Evolutionary conservation across 441 rosid genomes (phyloP), one percentile per base, ranked within the genome.

Genomic region (Pelargonium myrrhifolium): DNA sequence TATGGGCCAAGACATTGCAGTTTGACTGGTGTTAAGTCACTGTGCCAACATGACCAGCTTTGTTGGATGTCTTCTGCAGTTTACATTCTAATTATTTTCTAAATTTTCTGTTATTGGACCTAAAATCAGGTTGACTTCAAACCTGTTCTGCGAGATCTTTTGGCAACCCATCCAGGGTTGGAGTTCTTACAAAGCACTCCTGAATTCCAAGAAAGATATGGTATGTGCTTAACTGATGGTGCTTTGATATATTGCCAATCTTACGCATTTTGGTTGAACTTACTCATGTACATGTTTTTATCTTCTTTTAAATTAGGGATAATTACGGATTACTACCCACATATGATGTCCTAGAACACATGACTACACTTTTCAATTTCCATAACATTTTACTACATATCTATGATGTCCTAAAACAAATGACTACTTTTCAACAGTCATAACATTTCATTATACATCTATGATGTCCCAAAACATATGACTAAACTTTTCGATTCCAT

Each of bases 141-240:
- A 72, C 87, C 95, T 65, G 72, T 95, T 35, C 93, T 92, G 66
- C 85, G 79, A 74, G 98, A 92, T 78, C 82, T 95, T 11, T 74
- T 95, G 82, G 93, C 98, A 10, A 92, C 97, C 71, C 99, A 95
- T 84, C 96, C 97, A 1, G 99, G 99, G 59, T 79, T 95, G 75
- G 99, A 92, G 76, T 94, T 94, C 76, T 79, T 94, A 70, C 97
- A 92, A 71, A 82, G 83, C 79, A 94, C 98, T 21, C 99, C 99
- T 58, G 99, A 94, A 79, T 94, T 95, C 85, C 99, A 95, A 79
- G 96, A 95, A 79, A 86, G 99, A 95, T 95, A 95, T 80, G 98
- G 99, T 92, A 71, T 2, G 88, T 82, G 71, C 68, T 68, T 12
- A 66, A 68, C 49, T 62, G 24, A 71, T 35, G 15, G 60, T 31